phyloP scores from a whole-genome alignment of 345 rosid species.

The Lagerstroemia speciosa region DNA sequence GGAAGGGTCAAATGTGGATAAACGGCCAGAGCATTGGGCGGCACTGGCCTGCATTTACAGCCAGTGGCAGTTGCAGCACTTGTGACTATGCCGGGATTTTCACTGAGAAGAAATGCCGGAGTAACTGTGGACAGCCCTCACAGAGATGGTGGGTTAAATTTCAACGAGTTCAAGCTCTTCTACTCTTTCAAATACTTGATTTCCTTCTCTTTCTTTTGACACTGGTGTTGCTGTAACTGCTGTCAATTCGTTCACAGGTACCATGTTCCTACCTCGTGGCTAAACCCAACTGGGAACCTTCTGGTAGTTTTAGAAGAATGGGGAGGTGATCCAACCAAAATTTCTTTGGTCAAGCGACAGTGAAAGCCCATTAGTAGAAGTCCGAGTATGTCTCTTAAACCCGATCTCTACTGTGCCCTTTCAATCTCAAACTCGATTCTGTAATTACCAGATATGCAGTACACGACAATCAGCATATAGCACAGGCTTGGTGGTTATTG shows the following conservation, averaged over 20 bases:
- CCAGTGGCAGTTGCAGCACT: conserved; percentile 54
- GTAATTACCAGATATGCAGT: too few relatives aligned
- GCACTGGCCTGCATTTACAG: conserved; percentile 65
- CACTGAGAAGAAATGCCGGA: conserved; percentile 39
- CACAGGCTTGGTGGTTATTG: background rate
- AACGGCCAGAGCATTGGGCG: conserved; percentile 87
- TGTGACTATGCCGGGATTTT: conserved; percentile 68
- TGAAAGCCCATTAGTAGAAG: background rate
- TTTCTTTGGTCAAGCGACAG: conserved; percentile 52
- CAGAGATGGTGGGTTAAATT: conserved; percentile 54
- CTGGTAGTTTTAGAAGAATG: conserved; percentile 28
- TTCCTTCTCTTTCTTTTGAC: background rate
- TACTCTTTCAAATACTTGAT: background rate
- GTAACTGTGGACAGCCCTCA: conserved; percentile 66
- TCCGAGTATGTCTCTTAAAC: background rate
- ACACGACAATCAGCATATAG: background rate
- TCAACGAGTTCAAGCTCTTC: background rate
- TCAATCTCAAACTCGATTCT: background rate
- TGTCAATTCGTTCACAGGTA: conserved; percentile 39
- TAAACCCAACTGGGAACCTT: conserved; percentile 50
- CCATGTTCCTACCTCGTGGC: conserved; percentile 86
- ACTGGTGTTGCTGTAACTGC: background rate
- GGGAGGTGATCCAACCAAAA: conserved; percentile 82
- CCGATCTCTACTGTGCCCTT: background rate
- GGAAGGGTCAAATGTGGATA: conserved; percentile 80